A percentile compares a stretch with the other conserved stretches of the same genome.
Conservation (phyloP, 257 asterid genomes). For the Penstemon newberryi region DNA sequence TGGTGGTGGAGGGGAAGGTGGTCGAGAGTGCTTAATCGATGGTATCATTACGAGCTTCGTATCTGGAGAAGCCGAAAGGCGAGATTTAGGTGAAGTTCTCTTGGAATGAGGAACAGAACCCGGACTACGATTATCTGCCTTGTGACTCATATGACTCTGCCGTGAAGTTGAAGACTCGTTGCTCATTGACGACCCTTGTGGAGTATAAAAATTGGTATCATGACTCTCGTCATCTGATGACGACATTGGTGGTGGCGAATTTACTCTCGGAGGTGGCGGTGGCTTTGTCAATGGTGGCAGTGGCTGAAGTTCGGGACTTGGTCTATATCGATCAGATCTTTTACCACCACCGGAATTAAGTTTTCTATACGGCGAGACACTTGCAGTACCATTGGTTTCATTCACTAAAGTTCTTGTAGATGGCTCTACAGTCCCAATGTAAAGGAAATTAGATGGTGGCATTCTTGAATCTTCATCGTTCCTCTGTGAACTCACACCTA, state of each 20-base stretch:
- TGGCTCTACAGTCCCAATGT: slow-evolving; percentile 96
- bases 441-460: slow-evolving; percentile 80
- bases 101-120: slow-evolving; percentile 57
- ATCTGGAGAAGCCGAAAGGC: slow-evolving; percentile 60
- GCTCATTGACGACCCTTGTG: slow-evolving; percentile 83
- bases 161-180: slow-evolving; percentile 61
- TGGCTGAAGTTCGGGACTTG: slow-evolving; percentile 98
- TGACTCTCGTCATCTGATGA: slow-evolving; percentile 89
- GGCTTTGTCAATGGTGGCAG: slow-evolving; percentile 86
- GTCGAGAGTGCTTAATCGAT: slow-evolving; percentile 58
- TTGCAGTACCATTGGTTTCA: slow-evolving; percentile 37
- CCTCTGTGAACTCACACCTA: slow-evolving; percentile 42
- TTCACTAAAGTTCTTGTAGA: slow-evolving; percentile 40
- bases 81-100: slow-evolving; percentile 84
- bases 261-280: slow-evolving; percentile 59
- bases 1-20: slow-evolving; percentile 45
- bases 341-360: slow-evolving; percentile 47
- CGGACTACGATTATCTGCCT: slow-evolving; percentile 31
- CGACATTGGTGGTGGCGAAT: slow-evolving; percentile 88
- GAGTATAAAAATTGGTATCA: slow-evolving; percentile 77
- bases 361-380: slow-evolving; percentile 72
- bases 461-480: slow-evolving; percentile 57
- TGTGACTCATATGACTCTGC: slow-evolving; percentile 33
- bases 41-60: slow-evolving; percentile 63
- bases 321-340: slow-evolving; percentile 77